These are phyloP conservation scores for Aspergillus nanangensis DNA, from an alignment of 495 filamentous ascomycete genomes.

Conservation along the genomic window DNA sequence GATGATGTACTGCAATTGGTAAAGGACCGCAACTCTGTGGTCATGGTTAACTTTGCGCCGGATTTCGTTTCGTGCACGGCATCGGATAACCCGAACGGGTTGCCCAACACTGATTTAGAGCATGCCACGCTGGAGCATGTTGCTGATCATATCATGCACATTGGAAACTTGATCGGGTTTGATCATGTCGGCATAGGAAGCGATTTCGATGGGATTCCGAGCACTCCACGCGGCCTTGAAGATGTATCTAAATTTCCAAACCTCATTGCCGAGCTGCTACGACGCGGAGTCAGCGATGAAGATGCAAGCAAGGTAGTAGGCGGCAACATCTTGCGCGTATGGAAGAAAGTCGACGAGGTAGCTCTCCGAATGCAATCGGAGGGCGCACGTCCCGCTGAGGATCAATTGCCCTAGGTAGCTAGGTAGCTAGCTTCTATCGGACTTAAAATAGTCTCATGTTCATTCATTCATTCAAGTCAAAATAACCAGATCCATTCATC, in stretches of 20 bases:
- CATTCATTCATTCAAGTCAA: no score
- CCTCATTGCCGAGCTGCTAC: conserved; percentile 68
- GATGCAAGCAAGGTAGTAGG: conserved; percentile 67
- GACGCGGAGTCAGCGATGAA: conserved; percentile 59
- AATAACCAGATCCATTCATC: background rate
- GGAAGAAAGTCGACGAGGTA: conserved; percentile 65
- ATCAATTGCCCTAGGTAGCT: conserved; percentile 36
- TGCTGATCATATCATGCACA: conserved; percentile 58
- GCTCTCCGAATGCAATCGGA: conserved; percentile 55
- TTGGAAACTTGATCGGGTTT: conserved; percentile 52
- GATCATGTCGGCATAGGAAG: conserved; percentile 59
- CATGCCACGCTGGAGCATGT: conserved; percentile 78
- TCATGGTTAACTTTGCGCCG: conserved; percentile 64
- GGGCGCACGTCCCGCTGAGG: conserved; percentile 60
- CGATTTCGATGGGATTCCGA: conserved; percentile 58
- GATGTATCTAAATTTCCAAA: conserved; percentile 84
- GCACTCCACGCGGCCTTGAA: conserved; percentile 47
- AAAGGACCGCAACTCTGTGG: conserved; percentile 47
- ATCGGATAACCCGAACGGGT: conserved; percentile 37
- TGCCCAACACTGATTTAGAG: conserved; percentile 45
- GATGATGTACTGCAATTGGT: conserved; percentile 56
- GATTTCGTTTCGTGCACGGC: conserved; percentile 64
- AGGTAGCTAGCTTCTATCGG: background rate
- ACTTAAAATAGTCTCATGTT: no score
- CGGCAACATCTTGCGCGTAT: conserved; percentile 71